phyloP scores from a whole-genome alignment of 306 rosid genomes.

The Cicer chorassanicum region DNA sequence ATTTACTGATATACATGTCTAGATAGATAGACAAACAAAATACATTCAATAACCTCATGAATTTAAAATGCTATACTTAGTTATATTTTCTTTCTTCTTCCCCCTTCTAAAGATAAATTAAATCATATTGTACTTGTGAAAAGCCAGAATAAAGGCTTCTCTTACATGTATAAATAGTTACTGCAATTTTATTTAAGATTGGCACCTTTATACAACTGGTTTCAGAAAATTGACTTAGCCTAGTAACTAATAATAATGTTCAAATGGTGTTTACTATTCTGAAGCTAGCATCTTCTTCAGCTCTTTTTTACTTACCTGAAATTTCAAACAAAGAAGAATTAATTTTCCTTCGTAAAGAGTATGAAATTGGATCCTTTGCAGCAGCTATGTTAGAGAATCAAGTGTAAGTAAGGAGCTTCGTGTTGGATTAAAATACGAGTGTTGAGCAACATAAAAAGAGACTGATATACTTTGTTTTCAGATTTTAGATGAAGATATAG shows the following conservation, averaged over 20 bases:
- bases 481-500: neutral
- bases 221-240: constrained; percentile 17
- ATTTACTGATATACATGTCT: neutral
- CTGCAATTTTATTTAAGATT: constrained; percentile 2
- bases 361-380: neutral
- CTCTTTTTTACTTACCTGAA: constrained; percentile 88
- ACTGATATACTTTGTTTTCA: neutral
- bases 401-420: neutral
- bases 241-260: neutral
- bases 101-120: neutral
- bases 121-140: neutral
- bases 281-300: constrained; percentile 67
- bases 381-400: neutral
- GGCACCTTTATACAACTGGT: constrained; percentile 25
- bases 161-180: neutral
- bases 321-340: constrained; percentile 35
- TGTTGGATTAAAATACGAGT: neutral
- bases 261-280: constrained; percentile 46
- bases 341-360: constrained; percentile 12
- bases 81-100: neutral
- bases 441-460: neutral
- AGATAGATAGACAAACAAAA: neutral
- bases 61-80: constrained; percentile 15
- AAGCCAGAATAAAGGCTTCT: constrained; percentile 8
- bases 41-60: constrained; percentile 8